Conservation (phyloP, 106 monocot genomes). For the Phalaenopsis aphrodite region DNA sequence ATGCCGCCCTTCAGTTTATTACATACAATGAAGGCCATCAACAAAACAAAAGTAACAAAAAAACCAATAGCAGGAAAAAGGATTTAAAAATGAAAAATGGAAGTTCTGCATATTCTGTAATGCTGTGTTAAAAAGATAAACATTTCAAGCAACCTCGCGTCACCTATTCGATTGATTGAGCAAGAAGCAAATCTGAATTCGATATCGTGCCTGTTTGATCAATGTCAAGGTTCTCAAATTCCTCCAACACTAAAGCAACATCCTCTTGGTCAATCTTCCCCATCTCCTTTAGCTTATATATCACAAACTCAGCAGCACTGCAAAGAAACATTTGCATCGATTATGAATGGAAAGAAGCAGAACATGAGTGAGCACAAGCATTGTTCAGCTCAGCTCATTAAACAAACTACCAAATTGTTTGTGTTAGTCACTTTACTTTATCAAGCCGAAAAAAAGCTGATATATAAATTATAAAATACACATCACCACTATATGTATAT, state of each 20-base stretch:
- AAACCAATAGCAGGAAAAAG: neutral
- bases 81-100: neutral
- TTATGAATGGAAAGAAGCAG: too few relatives aligned
- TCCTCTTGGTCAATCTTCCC: slow-evolving; percentile 90
- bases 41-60: neutral
- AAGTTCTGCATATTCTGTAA: neutral
- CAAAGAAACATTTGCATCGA: neutral
- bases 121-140: neutral
- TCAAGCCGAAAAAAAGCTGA: too few relatives aligned
- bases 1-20: neutral
- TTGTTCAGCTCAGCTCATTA: too few relatives aligned
- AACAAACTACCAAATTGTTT: too few relatives aligned
- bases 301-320: slow-evolving; percentile 86
- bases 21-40: neutral
- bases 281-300: slow-evolving; percentile 97
- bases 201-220: slow-evolving; percentile 71
- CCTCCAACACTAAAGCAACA: slow-evolving; percentile 65
- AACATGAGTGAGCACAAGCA: too few relatives aligned
- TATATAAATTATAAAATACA: too few relatives aligned
- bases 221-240: slow-evolving; percentile 84
- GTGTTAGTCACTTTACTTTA: too few relatives aligned
- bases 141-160: neutral
- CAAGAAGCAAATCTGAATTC: slow-evolving; percentile 34
- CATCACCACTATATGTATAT: too few relatives aligned
- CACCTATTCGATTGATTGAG: slow-evolving; percentile 21